Percentiles rank a stretch among this genome's conserved stretches.
Conservation (phyloP, 148 eudicot species). For the Vaccinium darrowii region DNA sequence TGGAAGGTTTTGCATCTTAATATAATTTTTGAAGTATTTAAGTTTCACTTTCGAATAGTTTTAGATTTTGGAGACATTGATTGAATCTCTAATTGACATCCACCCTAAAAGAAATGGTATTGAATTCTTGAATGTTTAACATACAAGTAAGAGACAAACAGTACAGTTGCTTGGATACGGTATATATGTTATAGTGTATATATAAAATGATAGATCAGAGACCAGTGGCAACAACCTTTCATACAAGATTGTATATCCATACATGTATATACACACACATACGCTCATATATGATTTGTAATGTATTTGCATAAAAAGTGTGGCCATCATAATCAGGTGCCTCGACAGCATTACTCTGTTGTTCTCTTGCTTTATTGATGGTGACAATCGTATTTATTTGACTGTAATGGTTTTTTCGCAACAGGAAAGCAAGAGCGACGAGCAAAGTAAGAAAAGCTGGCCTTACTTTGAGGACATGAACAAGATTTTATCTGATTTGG, state of each 20-base stretch:
- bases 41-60: neutral
- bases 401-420: neutral
- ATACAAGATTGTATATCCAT: neutral
- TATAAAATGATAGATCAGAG: neutral
- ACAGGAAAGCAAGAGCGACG: conserved; percentile 71
- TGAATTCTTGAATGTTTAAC: neutral
- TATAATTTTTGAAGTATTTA: neutral
- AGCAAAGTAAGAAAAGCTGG: conserved; percentile 53
- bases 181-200: neutral
- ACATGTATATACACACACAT: neutral
- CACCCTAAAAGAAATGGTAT: neutral
- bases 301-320: neutral
- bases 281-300: no score
- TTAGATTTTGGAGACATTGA: neutral
- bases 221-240: neutral
- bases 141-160: neutral
- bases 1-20: neutral
- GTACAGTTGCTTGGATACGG: neutral
- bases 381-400: neutral
- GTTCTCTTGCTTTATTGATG: neutral
- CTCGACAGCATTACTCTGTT: neutral
- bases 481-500: conserved; percentile 50
- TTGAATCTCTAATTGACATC: neutral
- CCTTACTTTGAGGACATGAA: conserved; percentile 63
- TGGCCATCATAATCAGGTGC: neutral